A percentile compares a stretch with the other conserved stretches of the same genome.
These are phyloP conservation scores for Macrocystidia cucumis DNA, from an alignment of 1,284 basidiomycete genomes.

Conservation along the genomic window DNA sequence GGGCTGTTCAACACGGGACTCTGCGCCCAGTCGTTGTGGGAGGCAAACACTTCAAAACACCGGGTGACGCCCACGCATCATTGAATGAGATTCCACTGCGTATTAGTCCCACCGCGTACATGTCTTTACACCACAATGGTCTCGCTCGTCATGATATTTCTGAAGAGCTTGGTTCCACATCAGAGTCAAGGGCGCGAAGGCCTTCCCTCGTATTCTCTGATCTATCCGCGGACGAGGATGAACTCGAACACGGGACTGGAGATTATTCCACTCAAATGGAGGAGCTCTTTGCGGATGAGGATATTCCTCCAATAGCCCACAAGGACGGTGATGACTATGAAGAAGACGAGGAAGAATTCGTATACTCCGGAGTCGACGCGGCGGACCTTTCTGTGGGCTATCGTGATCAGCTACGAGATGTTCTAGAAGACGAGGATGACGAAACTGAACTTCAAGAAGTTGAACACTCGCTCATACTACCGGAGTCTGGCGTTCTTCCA, in stretches of 20 bases:
- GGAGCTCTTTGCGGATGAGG: slow-evolving; percentile 53
- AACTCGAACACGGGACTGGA: slow-evolving; percentile 27
- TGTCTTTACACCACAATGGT: no score
- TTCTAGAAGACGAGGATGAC: slow-evolving; percentile 56
- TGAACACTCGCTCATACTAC: no score
- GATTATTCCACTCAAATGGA: slow-evolving; percentile 71
- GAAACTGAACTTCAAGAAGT: slow-evolving; percentile 34
- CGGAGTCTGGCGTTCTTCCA: no score
- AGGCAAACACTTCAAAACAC: no score
- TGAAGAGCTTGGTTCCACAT: no score
- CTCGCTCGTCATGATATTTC: no score
- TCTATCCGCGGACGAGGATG: slow-evolving; percentile 16
- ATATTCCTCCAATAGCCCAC: slow-evolving; percentile 11
- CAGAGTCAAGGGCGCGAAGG: no score
- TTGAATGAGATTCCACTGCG: no score
- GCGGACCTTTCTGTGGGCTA: slow-evolving; percentile 37
- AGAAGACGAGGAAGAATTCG: slow-evolving; percentile 54
- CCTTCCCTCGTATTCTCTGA: slow-evolving; percentile 21
- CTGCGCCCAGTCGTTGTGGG: no score
- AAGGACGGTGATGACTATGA: slow-evolving; percentile 34
- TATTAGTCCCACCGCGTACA: no score
- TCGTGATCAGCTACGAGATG: slow-evolving; percentile 61
- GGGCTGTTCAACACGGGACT: no score
- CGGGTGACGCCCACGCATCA: no score
- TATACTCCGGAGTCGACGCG: slow-evolving; percentile 68